Evolutionary conservation across 2,329 filamentous ascomycete genomes (phyloP).

Genomic region (Leptographium radiaticola): DNA sequence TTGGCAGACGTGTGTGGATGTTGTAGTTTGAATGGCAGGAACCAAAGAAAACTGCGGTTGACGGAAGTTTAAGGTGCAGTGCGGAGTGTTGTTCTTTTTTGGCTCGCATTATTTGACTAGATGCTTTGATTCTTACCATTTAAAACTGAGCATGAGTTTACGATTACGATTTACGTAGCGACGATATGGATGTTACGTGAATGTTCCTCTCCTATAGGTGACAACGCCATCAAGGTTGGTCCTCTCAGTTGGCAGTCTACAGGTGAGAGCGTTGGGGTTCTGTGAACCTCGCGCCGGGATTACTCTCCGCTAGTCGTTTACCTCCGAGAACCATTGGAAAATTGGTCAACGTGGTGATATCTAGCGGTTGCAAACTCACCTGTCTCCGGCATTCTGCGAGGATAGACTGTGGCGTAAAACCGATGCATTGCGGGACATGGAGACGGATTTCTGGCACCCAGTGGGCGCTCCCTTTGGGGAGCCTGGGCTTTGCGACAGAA

Average conservation of each 20-base stretch:
- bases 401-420: not conserved
- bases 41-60: not conserved
- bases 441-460: not conserved
- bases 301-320: constrained; percentile 88
- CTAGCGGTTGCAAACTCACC: constrained; percentile 41
- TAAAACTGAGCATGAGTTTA: constrained; percentile 33
- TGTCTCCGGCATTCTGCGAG: not conserved
- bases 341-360: constrained; percentile 78
- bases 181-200: not conserved
- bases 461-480: not conserved
- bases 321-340: constrained; percentile 61
- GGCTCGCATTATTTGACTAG: constrained; percentile 5
- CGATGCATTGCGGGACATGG: not conserved
- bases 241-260: constrained; percentile 63
- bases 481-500: not conserved
- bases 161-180: not conserved
- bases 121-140: constrained; percentile 4
- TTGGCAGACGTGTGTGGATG: not conserved
- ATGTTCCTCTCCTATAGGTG: constrained; percentile 84
- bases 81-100: not conserved
- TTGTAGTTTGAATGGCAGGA: not conserved
- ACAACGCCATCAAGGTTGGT: constrained; percentile 45
- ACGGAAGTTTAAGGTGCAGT: too few relatives aligned
- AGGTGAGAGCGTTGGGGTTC: constrained; percentile 51
- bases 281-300: constrained; percentile 36